Evolutionary conservation across 176 grass and related monocot species (phyloP), one percentile per base, ranked within the genome.

Genomic region (maize (Zea mays)): DNA sequence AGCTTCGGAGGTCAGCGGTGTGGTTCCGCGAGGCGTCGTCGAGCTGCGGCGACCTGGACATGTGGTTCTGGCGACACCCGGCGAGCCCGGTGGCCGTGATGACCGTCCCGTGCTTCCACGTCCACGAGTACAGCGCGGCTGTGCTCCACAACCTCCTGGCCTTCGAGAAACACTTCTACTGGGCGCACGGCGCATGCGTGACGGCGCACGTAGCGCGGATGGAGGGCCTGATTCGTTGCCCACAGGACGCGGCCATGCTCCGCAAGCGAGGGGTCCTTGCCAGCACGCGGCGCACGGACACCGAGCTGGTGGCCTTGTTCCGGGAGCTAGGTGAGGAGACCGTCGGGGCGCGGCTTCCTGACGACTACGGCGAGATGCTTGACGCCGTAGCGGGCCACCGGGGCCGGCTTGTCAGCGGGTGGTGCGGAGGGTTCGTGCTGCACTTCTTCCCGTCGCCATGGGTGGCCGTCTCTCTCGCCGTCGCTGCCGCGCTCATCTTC

Each of bases 401-500:
- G 3, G 41, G 41, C 0, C 34, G 69, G 1, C 6, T 8, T n/a
- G 8, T 76, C 5, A 85, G 73, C 41, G 11, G 47, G 1, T 87
- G 85, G 77, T 82, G 70, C 14, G 89, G 85, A 0, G 81, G 75
- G 0, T 81, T 84, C 59, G 82, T 78, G 68, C 78, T 84, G 51
- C 72, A 87, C 39, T 85, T 85, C 68, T 87, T 87, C 76, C 81
- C 88, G 15, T 84, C 81, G 39, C 88, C 84, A 35, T 87, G 88
- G 84, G 78, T 90, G 7, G 81, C 77, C 21, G 35, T 90, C 43
- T 84, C 84, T 0, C 76, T 87, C 4, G 45, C 46, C 11, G 88
- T 43, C 0, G 88, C 88, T 0, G 69, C 14, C 4, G 62, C 73
- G 6, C 61, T 90, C 15, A 73, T 90, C 65, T 47, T 86, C n/a